Conservation (phyloP, 108 stramenopile species). For the Pseudonitzschia multistriata region DNA sequence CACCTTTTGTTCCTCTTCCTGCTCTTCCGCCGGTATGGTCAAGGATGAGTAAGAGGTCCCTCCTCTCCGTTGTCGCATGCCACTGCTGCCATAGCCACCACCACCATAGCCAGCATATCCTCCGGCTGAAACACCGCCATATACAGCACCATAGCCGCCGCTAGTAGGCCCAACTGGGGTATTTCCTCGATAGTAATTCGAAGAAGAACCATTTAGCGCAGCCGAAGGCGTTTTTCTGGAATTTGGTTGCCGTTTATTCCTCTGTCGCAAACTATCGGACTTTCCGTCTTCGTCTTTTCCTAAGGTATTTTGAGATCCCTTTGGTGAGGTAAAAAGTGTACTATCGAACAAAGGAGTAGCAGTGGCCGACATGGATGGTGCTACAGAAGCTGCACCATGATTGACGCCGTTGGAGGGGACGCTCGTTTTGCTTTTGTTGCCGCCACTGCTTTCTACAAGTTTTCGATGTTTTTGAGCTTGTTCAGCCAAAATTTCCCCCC, state of each 20-base stretch:
- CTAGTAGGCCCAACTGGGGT: not conserved
- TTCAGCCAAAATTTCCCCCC: conserved; percentile 67
- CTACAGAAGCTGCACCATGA: not conserved
- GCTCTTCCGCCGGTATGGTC: conserved; percentile 19
- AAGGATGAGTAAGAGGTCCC: conserved; percentile 32
- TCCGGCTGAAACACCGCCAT: conserved; percentile 16
- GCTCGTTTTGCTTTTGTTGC: conserved; percentile 20
- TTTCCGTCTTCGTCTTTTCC: not conserved
- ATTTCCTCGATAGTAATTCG: conserved; percentile 11
- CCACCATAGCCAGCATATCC: conserved; percentile 36
- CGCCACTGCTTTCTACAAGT: conserved; percentile 35
- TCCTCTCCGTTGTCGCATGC: conserved; percentile 59
- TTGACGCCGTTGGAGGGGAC: not conserved
- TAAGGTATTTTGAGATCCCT: not conserved
- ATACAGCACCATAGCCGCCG: not conserved
- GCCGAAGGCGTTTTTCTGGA: conserved; percentile 16
- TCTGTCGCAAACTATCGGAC: not conserved
- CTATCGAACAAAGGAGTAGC: conserved; percentile 37
- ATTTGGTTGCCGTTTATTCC: conserved; percentile 1
- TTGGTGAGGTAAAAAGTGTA: conserved; percentile 31
- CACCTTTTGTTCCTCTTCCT: conserved; percentile 36
- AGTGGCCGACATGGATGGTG: conserved; percentile 7
- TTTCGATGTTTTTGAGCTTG: conserved; percentile 73
- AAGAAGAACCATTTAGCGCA: conserved; percentile 6
- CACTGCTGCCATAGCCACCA: conserved; percentile 31